These are phyloP conservation scores for Polyporus arcularius DNA, from an alignment of 768 basidiomycete species.

Conservation along the genomic window DNA sequence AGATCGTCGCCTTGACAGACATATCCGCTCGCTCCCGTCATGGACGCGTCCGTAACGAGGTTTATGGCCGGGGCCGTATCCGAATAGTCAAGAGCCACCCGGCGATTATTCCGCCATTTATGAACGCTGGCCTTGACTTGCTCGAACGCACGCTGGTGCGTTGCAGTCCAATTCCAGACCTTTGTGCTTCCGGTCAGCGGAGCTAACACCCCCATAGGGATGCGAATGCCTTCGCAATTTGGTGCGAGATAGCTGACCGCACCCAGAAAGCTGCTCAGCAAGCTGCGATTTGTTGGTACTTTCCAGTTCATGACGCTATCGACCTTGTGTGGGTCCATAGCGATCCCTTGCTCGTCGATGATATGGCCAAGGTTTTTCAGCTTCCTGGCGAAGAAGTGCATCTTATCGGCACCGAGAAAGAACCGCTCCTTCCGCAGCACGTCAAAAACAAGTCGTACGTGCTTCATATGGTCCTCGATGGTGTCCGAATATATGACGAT, in stretches of 20 bases:
- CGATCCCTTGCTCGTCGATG: constrained; percentile 39
- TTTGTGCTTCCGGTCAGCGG: constrained; percentile 17
- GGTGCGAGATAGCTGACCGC: constrained; percentile 36
- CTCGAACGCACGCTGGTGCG: constrained; percentile 36
- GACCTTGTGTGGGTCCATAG: constrained; percentile 48
- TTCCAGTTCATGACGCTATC: constrained; percentile 36
- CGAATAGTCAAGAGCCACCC: constrained; percentile 29
- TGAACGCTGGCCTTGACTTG: constrained; percentile 22
- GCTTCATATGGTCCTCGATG: constrained; percentile 27
- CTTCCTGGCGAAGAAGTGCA: constrained; percentile 23
- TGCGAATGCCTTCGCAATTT: constrained; percentile 32
- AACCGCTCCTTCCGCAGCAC: constrained; percentile 16
- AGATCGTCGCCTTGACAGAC: constrained; percentile 27
- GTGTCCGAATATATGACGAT: constrained; percentile 35
- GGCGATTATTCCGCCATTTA: constrained; percentile 16
- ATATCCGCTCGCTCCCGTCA: constrained; percentile 22
- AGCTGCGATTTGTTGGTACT: constrained; percentile 31
- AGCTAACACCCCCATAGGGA: constrained; percentile 40
- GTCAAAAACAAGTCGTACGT: constrained; percentile 20
- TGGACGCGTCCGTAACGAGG: constrained; percentile 28
- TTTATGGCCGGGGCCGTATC: constrained; percentile 21
- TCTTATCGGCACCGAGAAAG: constrained; percentile 24
- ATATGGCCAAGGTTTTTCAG: constrained; percentile 35
- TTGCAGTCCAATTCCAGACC: not conserved
- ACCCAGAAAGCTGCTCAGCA: constrained; percentile 38